Base-by-base conservation (phyloP, 495 filamentous ascomycete species). In the Aspergillus indologenus region DNA sequence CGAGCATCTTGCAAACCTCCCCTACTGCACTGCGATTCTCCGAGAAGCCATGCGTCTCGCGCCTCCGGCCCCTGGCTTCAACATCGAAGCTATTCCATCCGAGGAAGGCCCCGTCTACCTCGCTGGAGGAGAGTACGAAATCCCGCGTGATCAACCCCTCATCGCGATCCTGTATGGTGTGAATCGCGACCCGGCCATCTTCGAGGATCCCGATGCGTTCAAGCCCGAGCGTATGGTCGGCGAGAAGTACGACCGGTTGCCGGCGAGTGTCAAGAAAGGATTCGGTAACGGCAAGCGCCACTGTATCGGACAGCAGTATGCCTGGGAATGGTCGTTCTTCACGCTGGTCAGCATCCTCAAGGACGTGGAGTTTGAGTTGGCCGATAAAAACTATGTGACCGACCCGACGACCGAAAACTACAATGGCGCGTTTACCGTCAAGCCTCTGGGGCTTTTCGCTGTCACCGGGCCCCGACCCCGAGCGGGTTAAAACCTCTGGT, bases 271-370 rank as follows among this genome's bases (percentile, higher is more conserved):
- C 8, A 88, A 85, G 81, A 89, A 87, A 61, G 77, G 76, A 42
- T 90, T 88, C 55, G 88, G 88, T 2, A 89, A 89, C 58, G 88
- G 88, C 19, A 85, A 85, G 75, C 68, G 88, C 42, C 79, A 79
- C 61, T 90, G 88, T 58, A 81, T 86, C 47, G 88, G 87, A 5
- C 82, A 79, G 62, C 67, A 82, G 59, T 88, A 84, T 75, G 87
- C 87, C 4, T 85, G 81, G 84, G 81, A 87, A 62, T 81, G 79
- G 79, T 73, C 70, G 24, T 59, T 79, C 60, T 66, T 73, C 47
- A 71, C 71, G 0, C 55, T 81, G 11, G 71, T 74, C 21, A 71
- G 64, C 24, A 68, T 81, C 18, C 49, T 81, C 45, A 73, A 71
- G 58, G 71, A 79, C 17, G 72, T 78, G 47, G 64, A 73, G 8